Conservation (phyloP, 225 moss, liverwort and hornwort species). For the Climacium dendroides region DNA sequence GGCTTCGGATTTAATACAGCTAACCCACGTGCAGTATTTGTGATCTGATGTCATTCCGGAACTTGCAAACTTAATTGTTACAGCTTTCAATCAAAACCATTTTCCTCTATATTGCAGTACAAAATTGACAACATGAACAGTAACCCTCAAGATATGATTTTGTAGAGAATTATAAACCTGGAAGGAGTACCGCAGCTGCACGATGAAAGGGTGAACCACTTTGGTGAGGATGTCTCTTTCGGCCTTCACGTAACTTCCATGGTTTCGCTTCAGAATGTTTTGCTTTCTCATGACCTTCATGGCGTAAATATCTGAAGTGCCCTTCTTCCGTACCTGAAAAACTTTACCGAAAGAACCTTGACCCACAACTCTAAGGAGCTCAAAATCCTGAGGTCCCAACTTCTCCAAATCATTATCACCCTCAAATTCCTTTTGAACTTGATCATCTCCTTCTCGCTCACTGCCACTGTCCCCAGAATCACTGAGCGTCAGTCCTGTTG, state of each 20-base stretch:
- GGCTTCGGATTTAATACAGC: not conserved
- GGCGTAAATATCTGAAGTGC: constrained; percentile 84
- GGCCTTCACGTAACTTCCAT: constrained; percentile 90
- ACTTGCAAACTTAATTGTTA: not conserved
- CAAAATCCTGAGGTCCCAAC: constrained; percentile 86
- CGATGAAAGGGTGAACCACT: constrained; percentile 89
- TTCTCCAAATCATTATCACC: constrained; percentile 19
- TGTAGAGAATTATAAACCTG: constrained; percentile 38
- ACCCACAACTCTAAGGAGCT: constrained; percentile 81
- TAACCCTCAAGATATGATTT: not conserved
- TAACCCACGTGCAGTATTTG: not conserved
- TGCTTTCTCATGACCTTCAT: constrained; percentile 99
- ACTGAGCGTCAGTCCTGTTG: constrained; percentile 38
- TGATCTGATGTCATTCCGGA: not conserved
- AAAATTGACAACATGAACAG: not conserved
- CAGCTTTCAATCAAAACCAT: not conserved
- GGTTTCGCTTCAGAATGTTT: constrained; percentile 79
- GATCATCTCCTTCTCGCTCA: constrained; percentile 58
- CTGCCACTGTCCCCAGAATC: constrained; percentile 82
- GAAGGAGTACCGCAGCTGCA: constrained; percentile 92
- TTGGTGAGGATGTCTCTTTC: constrained; percentile 95
- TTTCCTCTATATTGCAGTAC: not conserved
- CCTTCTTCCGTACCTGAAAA: constrained; percentile 81
- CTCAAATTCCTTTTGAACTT: constrained; percentile 10
- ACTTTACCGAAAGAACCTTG: constrained; percentile 97